phyloP scores from a whole-genome alignment of 2,329 filamentous ascomycete species.

The Trichophaea hybrida region DNA sequence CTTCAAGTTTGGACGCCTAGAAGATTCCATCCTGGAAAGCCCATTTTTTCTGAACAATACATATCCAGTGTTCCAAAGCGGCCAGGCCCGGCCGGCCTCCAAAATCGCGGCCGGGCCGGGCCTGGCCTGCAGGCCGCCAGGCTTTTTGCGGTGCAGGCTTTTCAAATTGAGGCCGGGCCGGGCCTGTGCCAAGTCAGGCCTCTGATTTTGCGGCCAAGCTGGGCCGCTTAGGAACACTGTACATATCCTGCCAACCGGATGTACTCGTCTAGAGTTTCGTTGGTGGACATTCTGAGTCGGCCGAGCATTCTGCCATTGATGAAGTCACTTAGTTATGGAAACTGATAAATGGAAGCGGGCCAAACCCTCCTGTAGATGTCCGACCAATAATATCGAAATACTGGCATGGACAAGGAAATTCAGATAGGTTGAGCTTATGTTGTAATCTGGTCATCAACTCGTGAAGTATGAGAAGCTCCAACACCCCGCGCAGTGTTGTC shows the following conservation, averaged over 20 bases:
- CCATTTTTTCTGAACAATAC: slow-evolving; percentile 18
- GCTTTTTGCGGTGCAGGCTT: too few relatives aligned
- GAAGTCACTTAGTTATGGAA: not conserved
- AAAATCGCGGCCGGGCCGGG: too few relatives aligned
- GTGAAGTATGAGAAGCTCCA: slow-evolving; percentile 23
- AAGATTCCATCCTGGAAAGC: slow-evolving; percentile 10
- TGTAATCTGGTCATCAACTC: slow-evolving; percentile 22
- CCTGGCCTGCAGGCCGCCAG: too few relatives aligned
- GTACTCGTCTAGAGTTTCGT: slow-evolving; percentile 28
- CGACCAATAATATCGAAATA: slow-evolving; percentile 14
- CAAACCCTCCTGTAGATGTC: slow-evolving; percentile 11
- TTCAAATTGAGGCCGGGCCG: too few relatives aligned
- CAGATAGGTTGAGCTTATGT: not conserved
- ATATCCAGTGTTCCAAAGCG: too few relatives aligned
- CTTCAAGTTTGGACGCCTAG: slow-evolving; percentile 15
- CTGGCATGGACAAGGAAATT: slow-evolving; percentile 3
- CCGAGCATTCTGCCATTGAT: slow-evolving; percentile 31
- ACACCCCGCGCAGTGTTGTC: slow-evolving; percentile 25
- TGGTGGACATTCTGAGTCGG: slow-evolving; percentile 28
- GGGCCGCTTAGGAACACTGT: slow-evolving; percentile 2
- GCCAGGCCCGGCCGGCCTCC: too few relatives aligned
- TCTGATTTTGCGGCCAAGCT: too few relatives aligned
- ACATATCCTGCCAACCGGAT: slow-evolving; percentile 22
- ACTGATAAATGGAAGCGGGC: not conserved
- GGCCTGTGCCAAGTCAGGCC: too few relatives aligned